phyloP scores from a whole-genome alignment of 2,329 filamentous ascomycete species.

The Calonectria pseudoturangicola region DNA sequence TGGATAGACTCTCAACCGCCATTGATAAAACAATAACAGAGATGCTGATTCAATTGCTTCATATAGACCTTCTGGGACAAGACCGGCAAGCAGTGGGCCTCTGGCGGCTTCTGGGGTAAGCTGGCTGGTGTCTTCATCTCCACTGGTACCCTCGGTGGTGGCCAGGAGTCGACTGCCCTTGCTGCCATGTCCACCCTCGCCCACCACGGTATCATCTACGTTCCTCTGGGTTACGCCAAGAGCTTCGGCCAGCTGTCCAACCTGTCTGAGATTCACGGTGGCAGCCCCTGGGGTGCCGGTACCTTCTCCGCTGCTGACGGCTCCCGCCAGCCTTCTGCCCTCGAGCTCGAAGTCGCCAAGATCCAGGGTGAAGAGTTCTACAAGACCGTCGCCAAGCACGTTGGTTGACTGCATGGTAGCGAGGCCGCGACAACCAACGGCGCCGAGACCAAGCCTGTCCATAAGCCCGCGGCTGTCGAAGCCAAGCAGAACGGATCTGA shows the following conservation, averaged over 20 bases:
- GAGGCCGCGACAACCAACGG: slow-evolving; percentile 55
- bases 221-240: slow-evolving; percentile 95
- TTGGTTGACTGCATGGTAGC: slow-evolving; percentile 86
- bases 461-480: slow-evolving; percentile 41
- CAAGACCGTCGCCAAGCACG: slow-evolving; percentile 81
- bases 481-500: slow-evolving; percentile 43
- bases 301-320: slow-evolving; percentile 89
- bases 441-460: slow-evolving; percentile 40
- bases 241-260: slow-evolving; percentile 82
- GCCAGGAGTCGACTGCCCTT: slow-evolving; percentile 92
- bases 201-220: slow-evolving; percentile 97
- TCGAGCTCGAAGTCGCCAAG: slow-evolving; percentile 87
- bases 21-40: background rate
- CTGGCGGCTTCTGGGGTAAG: slow-evolving; percentile 88
- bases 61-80: slow-evolving; percentile 86
- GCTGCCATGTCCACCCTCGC: slow-evolving; percentile 88
- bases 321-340: slow-evolving; percentile 83
- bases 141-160: slow-evolving; percentile 89
- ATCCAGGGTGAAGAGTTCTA: slow-evolving; percentile 93
- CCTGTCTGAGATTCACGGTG: slow-evolving; percentile 88
- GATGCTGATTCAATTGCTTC: background rate
- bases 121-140: slow-evolving; percentile 93
- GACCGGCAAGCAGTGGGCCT: slow-evolving; percentile 88
- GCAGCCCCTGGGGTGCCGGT: slow-evolving; percentile 93
- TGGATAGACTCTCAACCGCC: slow-evolving; percentile 22